Base-by-base conservation (phyloP, 768 basidiomycete species). In the Cystofilobasidium bisporidii region DNA sequence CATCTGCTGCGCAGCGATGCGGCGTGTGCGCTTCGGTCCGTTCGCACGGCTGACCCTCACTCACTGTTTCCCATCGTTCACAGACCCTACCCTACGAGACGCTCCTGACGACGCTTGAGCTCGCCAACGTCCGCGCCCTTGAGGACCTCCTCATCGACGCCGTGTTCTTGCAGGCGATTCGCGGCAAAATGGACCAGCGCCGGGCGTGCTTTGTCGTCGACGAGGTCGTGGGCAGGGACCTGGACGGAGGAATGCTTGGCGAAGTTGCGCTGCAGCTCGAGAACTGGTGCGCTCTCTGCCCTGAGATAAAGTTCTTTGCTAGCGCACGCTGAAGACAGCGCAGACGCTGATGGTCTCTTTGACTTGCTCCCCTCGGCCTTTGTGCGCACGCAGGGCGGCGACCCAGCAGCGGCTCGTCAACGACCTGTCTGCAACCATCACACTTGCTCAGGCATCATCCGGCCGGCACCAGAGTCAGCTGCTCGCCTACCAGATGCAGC, bases 101-200 rank as follows among this genome's bases (percentile, higher is more conserved):
- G 41, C 83, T 98, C 1, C 82, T 89, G 10, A 75, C 83, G 61
- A 79, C 82, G 3, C 82, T 99, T 24, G 83, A 89, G 59, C 82
- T 94, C 77, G 81, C 85, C 3, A 85, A 83, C 8, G 84, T 93
- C 67, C 86, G 93, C 63, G 88, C 88, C 65, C 85, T 99, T 3
- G 94, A 99, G 76, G 93, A 97, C 77, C 84, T 97, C 71, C 89
- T 98, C 75, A 98, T 99, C 76, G 92, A 97, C 73, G 88, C 88
- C 15, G 92, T 97, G 77, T 98, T 97, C 78, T 84, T 89, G 47
- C 88, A 90, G 75, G 80, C 96, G 45, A 81, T 99, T 43, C 85
- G 85, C 60, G 94, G 91, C 14, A 91, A 89, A 74, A 86, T 99
- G 59, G 91, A 97, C 77, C 94, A 97, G 78, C 89, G 89, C 75